Percentiles rank a stretch among this genome's conserved stretches.
Conservation (phyloP, 2,329 filamentous ascomycete species). For the Colletotrichum viniferum region DNA sequence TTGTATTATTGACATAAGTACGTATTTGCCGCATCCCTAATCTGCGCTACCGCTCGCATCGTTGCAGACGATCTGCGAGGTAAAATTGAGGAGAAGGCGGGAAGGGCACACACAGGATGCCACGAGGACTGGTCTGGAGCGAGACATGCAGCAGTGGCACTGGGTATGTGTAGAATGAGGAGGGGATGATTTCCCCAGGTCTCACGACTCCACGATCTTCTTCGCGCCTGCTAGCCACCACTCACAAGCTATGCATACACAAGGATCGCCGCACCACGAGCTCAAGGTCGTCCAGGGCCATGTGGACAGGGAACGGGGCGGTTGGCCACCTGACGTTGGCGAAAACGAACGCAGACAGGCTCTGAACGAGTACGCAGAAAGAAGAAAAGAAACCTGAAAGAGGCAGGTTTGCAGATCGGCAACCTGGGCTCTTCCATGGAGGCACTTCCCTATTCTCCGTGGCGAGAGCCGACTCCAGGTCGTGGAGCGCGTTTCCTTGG, state of each 20-base stretch:
- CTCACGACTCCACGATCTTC: conserved; percentile 6
- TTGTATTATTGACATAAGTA: too few relatives aligned
- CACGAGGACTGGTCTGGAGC: background rate
- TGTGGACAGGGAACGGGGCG: background rate
- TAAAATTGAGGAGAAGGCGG: background rate
- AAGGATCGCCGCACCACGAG: background rate
- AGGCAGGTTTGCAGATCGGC: background rate
- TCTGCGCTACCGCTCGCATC: background rate
- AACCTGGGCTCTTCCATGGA: background rate
- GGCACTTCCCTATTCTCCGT: background rate
- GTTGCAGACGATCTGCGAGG: conserved; percentile 3
- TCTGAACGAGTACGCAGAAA: background rate
- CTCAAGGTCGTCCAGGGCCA: background rate
- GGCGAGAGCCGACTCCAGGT: background rate
- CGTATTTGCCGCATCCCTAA: too few relatives aligned
- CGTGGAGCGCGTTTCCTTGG: background rate
- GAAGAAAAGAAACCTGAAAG: background rate
- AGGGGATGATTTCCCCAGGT: background rate
- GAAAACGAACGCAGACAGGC: background rate
- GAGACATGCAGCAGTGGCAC: background rate
- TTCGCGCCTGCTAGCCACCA: background rate
- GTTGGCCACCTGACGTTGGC: background rate
- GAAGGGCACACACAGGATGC: background rate
- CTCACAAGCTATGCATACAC: background rate
- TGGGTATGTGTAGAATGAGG: background rate